phyloP scores from a whole-genome alignment of 192 early-diverging fungal species.

The Backusella parvicylindrica region DNA sequence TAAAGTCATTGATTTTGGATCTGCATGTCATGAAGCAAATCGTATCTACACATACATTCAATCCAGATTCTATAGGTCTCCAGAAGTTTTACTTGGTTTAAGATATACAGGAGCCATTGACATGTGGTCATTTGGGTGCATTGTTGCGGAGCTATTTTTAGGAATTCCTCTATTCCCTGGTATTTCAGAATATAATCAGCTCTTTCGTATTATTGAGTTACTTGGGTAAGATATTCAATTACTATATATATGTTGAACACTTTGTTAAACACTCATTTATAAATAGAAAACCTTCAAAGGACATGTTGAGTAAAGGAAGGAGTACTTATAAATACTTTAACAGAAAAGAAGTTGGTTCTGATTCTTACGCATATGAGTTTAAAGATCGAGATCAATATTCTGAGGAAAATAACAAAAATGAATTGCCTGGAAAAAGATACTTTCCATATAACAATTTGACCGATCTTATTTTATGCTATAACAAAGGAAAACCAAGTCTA shows the following conservation, averaged over 20 bases:
- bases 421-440: slow-evolving; percentile 1
- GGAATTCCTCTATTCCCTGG: slow-evolving; percentile 97
- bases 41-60: slow-evolving; percentile 98
- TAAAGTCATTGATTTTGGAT: slow-evolving; percentile 99
- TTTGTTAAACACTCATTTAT: not conserved
- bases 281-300: slow-evolving; percentile 68
- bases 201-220: slow-evolving; percentile 88
- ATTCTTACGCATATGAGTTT: slow-evolving; percentile 14
- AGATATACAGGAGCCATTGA: slow-evolving; percentile 92
- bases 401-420: slow-evolving; percentile 8
- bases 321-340: slow-evolving; percentile 85
- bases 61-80: slow-evolving; percentile 94
- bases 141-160: slow-evolving; percentile 94
- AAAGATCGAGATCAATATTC: slow-evolving; percentile 14
- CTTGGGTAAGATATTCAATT: slow-evolving; percentile 56
- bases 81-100: slow-evolving; percentile 92
- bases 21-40: slow-evolving; percentile 91
- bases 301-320: slow-evolving; percentile 92
- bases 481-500: not conserved
- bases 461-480: slow-evolving; percentile 6
- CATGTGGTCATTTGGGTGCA: slow-evolving; percentile 99
- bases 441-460: not conserved
- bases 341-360: slow-evolving; percentile 44
- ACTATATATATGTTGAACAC: not conserved
- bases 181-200: slow-evolving; percentile 93